Percentiles rank a stretch among this genome's conserved stretches.
Evolutionary conservation across 306 rosid species (phyloP).

Genomic region (Alnus glutinosa): DNA sequence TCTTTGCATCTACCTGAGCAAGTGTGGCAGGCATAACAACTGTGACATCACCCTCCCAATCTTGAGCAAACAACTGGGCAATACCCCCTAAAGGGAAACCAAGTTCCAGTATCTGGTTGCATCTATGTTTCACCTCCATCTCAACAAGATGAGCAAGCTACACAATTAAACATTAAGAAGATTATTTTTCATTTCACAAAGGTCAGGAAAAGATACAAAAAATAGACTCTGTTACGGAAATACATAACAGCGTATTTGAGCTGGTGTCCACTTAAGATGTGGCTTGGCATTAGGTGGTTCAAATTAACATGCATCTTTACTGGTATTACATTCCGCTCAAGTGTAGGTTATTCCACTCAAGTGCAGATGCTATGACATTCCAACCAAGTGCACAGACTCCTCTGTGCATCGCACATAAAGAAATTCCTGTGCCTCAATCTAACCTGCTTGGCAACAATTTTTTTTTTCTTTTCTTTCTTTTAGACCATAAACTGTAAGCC

Average conservation of each 20-base stretch:
- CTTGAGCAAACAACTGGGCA: constrained; percentile 94
- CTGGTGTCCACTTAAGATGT: not conserved
- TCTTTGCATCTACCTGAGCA: constrained; percentile 66
- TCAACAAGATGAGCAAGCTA: constrained; percentile 97
- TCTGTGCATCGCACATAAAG: not conserved
- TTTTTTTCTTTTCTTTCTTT: too few species aligned
- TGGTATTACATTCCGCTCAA: not conserved
- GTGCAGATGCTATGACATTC: not conserved
- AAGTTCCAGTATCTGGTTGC: constrained; percentile 82
- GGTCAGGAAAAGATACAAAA: constrained; percentile 7
- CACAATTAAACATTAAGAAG: constrained; percentile 25
- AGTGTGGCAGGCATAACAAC: constrained; percentile 98
- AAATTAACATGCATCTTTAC: not conserved
- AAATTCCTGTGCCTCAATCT: not conserved
- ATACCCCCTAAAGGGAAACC: constrained; percentile 94
- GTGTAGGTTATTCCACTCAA: not conserved
- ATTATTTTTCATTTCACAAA: constrained; percentile 8
- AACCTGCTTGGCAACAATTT: not conserved
- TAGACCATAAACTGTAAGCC: not conserved
- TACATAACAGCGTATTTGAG: not conserved
- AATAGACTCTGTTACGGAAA: too few species aligned
- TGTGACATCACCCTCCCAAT: constrained; percentile 98
- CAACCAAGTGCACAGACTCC: not conserved
- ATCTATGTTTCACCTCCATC: constrained; percentile 97
- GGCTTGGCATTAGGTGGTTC: not conserved